Conservation (phyloP, 768 basidiomycete genomes). For the Trichaptum fuscoviolaceum region DNA sequence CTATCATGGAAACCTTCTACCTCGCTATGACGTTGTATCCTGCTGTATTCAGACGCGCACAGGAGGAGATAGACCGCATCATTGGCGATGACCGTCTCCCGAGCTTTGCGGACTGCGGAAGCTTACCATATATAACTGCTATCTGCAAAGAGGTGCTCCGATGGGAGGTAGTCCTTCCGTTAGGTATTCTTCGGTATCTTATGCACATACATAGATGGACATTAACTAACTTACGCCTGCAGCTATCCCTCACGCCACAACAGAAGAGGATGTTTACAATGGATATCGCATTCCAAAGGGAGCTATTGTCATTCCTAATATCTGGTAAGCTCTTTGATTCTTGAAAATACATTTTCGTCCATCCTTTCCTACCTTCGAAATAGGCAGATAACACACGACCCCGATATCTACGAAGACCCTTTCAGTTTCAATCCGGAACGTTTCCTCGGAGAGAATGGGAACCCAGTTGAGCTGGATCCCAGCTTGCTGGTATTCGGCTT, state of each 20-base stretch:
- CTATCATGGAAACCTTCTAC: neutral
- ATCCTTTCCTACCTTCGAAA: neutral
- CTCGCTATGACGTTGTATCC: constrained; percentile 1
- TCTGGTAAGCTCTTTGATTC: constrained; percentile 33
- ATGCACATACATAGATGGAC: neutral
- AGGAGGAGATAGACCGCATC: constrained; percentile 1
- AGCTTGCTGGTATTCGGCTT: neutral
- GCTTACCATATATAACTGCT: neutral
- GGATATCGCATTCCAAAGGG: constrained; percentile 51
- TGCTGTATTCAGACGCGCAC: neutral
- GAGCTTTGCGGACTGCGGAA: neutral
- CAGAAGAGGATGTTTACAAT: constrained; percentile 36
- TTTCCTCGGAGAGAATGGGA: constrained; percentile 8
- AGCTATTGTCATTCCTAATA: constrained; percentile 53
- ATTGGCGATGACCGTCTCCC: constrained; percentile 1
- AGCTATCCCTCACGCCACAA: constrained; percentile 26
- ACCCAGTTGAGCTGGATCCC: neutral
- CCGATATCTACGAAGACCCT: constrained; percentile 15
- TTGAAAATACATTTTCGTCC: neutral
- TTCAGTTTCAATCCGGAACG: constrained; percentile 15
- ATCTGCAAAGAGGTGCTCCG: neutral
- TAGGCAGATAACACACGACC: constrained; percentile 17
- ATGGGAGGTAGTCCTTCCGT: neutral
- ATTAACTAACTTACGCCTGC: neutral
- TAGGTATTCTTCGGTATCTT: neutral